phyloP scores from a whole-genome alignment of 768 basidiomycete genomes.

The Hericium coralloides region DNA sequence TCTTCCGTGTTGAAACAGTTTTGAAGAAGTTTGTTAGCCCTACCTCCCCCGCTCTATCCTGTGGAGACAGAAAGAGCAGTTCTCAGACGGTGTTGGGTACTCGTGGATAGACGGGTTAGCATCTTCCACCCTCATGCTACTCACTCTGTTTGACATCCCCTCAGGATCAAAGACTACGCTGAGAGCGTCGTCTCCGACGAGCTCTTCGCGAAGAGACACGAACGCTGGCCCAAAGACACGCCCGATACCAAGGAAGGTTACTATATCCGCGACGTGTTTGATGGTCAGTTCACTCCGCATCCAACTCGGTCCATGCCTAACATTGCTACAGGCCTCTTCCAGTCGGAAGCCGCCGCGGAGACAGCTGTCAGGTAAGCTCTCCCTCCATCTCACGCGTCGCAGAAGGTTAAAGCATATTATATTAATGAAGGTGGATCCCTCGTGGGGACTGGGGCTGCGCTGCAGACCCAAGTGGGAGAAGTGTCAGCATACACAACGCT shows the following conservation, averaged over 20 bases:
- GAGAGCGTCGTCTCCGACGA: constrained; percentile 71
- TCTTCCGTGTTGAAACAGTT: background rate
- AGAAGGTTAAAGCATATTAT: background rate
- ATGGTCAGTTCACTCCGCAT: constrained; percentile 36
- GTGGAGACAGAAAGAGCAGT: constrained; percentile 99
- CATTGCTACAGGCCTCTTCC: constrained; percentile 56
- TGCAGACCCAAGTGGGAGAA: constrained; percentile 89
- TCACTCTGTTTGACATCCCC: background rate
- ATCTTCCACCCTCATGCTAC: background rate
- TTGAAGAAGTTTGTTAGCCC: constrained; percentile 37
- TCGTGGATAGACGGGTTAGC: constrained; percentile 95
- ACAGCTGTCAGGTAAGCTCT: constrained; percentile 80
- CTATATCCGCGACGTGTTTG: constrained; percentile 86
- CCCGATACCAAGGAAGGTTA: constrained; percentile 98
- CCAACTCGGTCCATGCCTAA: background rate
- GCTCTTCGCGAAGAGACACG: constrained; percentile 56
- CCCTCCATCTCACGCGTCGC: background rate
- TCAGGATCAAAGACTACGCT: constrained; percentile 86
- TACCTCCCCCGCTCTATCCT: constrained; percentile 92
- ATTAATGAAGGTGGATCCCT: constrained; percentile 69
- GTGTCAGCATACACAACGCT: constrained; percentile 91
- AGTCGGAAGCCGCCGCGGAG: constrained; percentile 71
- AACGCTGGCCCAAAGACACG: constrained; percentile 70
- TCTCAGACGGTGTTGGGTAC: constrained; percentile 97
- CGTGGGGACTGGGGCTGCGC: constrained; percentile 96